A percentile compares a stretch with the other conserved stretches of the same genome.
These are phyloP conservation scores for Leptomonas seymouri DNA, from an alignment of 208 protist species.

Conservation along the genomic window DNA sequence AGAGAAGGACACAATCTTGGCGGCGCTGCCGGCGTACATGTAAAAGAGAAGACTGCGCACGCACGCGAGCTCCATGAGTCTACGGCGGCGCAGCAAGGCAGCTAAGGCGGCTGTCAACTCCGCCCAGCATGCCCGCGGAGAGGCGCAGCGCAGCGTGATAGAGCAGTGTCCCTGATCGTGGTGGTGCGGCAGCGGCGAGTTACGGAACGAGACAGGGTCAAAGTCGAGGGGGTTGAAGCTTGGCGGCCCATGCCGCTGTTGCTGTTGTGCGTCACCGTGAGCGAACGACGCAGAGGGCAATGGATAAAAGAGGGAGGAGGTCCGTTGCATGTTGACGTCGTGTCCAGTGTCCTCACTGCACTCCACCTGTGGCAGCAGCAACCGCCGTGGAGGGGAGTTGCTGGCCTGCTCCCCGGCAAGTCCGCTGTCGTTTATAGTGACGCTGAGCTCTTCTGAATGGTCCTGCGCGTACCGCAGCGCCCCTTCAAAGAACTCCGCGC, in stretches of 20 bases:
- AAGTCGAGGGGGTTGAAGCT: constrained; percentile 8
- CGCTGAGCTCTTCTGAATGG: neutral
- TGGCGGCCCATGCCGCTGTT: neutral
- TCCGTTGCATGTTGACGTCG: constrained; percentile 5
- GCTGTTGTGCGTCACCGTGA: neutral
- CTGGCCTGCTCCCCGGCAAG: neutral
- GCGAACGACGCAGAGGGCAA: neutral
- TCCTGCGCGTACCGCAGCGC: constrained; percentile 1
- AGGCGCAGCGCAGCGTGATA: constrained; percentile 21
- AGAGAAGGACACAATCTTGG: constrained; percentile 39
- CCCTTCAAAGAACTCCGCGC: constrained; percentile 20
- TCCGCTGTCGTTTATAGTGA: too few species aligned
- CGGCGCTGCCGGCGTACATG: constrained; percentile 50
- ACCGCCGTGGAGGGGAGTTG: neutral
- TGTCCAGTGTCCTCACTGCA: neutral
- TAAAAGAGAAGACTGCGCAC: constrained; percentile 57
- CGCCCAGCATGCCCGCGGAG: constrained; percentile 46
- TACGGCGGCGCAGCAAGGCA: constrained; percentile 35
- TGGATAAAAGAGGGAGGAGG: neutral
- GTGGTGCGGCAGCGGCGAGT: neutral
- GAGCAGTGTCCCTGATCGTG: neutral
- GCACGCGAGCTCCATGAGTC: constrained; percentile 36
- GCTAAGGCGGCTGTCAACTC: constrained; percentile 36
- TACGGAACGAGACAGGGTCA: constrained; percentile 1
- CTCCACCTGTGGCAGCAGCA: constrained; percentile 14